Conservation (phyloP, 1,284 basidiomycete species). For the Cystobasidiaceae sp. region DNA sequence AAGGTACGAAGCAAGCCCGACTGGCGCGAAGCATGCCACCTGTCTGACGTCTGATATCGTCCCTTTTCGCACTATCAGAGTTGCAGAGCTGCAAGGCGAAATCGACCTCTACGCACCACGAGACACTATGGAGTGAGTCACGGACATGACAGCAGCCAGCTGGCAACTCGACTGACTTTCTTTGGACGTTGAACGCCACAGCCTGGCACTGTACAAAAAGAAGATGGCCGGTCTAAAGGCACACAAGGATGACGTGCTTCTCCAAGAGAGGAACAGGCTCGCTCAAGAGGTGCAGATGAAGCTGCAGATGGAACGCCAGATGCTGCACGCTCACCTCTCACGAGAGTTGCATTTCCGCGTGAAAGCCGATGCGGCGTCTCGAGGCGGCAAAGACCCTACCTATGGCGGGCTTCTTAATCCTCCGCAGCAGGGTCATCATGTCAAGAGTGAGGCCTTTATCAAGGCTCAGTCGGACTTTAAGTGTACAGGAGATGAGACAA, state of each 20-base stretch:
- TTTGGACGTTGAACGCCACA: not conserved
- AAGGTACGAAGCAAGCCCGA: not conserved
- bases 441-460: not conserved
- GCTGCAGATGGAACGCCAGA: not conserved
- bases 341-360: constrained; percentile 8
- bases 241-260: constrained; percentile 1
- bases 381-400: not conserved
- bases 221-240: not conserved
- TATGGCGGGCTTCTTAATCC: constrained; percentile 5
- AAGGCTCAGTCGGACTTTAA: constrained; percentile 11
- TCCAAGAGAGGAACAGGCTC: not conserved
- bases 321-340: constrained; percentile 10
- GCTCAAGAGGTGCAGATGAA: not conserved
- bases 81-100: not conserved
- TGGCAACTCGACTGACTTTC: not conserved
- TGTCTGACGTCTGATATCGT: not conserved
- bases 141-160: not conserved
- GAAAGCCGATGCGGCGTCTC: not conserved
- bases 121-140: not conserved
- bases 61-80: not conserved
- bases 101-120: not conserved
- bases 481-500: constrained; percentile 1
- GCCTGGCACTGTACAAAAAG: not conserved
- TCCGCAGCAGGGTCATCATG: not conserved
- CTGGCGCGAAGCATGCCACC: not conserved